phyloP scores from a whole-genome alignment of 768 basidiomycete genomes.

The Trametes punicea region DNA sequence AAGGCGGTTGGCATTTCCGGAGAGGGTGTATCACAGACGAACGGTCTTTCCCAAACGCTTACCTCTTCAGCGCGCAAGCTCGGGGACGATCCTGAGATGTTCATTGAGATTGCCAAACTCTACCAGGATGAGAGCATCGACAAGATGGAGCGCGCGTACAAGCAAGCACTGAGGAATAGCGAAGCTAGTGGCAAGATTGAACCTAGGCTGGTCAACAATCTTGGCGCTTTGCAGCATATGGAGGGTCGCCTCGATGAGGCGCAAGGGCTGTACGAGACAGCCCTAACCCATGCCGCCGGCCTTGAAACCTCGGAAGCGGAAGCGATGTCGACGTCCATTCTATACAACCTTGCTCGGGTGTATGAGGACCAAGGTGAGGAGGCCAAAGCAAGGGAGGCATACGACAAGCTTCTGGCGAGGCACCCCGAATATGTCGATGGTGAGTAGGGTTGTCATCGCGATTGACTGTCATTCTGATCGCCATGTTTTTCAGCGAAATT shows the following conservation, averaged over 20 bases:
- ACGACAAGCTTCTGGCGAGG: slow-evolving; percentile 78
- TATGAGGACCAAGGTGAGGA: slow-evolving; percentile 84
- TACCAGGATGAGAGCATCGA: slow-evolving; percentile 84
- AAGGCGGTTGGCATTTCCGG: slow-evolving; percentile 62
- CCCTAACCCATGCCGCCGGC: slow-evolving; percentile 55
- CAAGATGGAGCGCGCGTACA: slow-evolving; percentile 67
- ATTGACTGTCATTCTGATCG: not conserved
- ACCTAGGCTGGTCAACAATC: slow-evolving; percentile 75
- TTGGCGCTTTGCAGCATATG: slow-evolving; percentile 72
- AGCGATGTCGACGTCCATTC: slow-evolving; percentile 72
- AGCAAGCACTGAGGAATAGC: slow-evolving; percentile 67
- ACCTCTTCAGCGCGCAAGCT: slow-evolving; percentile 47
- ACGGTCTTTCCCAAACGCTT: slow-evolving; percentile 20
- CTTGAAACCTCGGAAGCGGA: slow-evolving; percentile 52
- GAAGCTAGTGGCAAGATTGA: slow-evolving; percentile 46
- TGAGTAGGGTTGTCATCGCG: slow-evolving; percentile 36
- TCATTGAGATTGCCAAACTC: slow-evolving; percentile 83
- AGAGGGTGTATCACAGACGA: slow-evolving; percentile 39
- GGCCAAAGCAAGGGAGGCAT: slow-evolving; percentile 76
- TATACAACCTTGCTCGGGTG: slow-evolving; percentile 89
- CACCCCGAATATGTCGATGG: slow-evolving; percentile 98
- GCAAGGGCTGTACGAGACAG: slow-evolving; percentile 64
- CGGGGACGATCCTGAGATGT: slow-evolving; percentile 80
- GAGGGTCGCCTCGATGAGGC: slow-evolving; percentile 60
- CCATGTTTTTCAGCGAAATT: slow-evolving; percentile 73